Percentiles rank a stretch among this genome's conserved stretches.
phyloP scores from a whole-genome alignment of 805 yeast genomes.

The Kluyveromyces nonfermentans region DNA sequence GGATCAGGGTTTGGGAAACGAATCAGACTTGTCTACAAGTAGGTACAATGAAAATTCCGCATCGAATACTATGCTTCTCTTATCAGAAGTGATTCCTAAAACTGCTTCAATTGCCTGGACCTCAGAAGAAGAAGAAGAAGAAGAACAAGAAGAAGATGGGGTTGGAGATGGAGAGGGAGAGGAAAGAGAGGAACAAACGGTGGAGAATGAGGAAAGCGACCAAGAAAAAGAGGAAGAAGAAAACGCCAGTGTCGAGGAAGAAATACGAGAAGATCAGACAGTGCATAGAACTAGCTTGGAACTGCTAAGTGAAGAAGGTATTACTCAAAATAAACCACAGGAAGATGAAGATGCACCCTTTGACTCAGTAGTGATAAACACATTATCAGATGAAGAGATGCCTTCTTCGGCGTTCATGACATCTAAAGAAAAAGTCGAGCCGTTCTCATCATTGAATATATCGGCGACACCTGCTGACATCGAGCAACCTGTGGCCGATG shows the following conservation, averaged over 20 bases:
- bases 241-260: background rate
- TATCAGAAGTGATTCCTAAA: slow-evolving; percentile 71
- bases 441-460: background rate
- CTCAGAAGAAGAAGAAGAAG: slow-evolving; percentile 67
- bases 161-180: slow-evolving; percentile 46
- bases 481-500: background rate
- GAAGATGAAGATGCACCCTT: background rate
- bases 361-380: background rate
- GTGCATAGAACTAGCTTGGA: background rate
- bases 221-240: slow-evolving; percentile 2
- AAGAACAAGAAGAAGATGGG: slow-evolving; percentile 6
- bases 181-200: slow-evolving; percentile 1
- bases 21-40: background rate
- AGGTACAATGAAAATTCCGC: slow-evolving; percentile 3
- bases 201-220: slow-evolving; percentile 3
- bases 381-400: background rate
- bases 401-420: background rate
- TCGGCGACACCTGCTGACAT: background rate
- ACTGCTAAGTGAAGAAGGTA: background rate
- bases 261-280: background rate
- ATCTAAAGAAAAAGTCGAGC: background rate
- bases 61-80: slow-evolving; percentile 38
- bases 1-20: background rate
- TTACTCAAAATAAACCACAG: background rate
- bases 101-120: slow-evolving; percentile 85